Percentiles rank a stretch among this genome's conserved stretches.
These are phyloP conservation scores for Sindora glabra DNA, from an alignment of 306 rosid genomes.

Conservation along the genomic window DNA sequence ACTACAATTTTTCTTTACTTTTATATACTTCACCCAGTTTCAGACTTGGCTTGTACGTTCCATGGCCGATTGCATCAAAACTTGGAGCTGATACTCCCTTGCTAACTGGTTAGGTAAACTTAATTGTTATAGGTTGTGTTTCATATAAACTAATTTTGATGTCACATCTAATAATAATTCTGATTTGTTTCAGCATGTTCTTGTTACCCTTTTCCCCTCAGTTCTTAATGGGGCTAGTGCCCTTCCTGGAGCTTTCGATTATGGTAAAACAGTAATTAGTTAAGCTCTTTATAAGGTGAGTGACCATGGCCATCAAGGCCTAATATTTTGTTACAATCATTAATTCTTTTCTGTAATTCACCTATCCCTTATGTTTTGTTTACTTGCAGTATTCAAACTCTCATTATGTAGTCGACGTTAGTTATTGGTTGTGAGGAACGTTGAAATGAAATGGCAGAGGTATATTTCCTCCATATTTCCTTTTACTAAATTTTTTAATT, in stretches of 20 bases:
- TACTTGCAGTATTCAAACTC: conserved; percentile 88
- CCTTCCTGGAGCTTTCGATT: conserved; percentile 98
- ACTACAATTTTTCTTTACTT: conserved; percentile 11
- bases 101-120: conserved; percentile 89
- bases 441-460: conserved; percentile 99
- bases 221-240: conserved; percentile 99
- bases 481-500: not conserved
- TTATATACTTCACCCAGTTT: conserved; percentile 16
- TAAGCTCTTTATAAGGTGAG: conserved; percentile 97
- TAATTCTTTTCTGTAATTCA: not conserved
- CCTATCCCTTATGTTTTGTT: conserved; percentile 4
- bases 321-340: not conserved
- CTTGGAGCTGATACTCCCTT: conserved; percentile 99
- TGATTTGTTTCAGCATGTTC: conserved; percentile 72
- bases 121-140: not conserved
- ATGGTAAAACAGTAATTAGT: conserved; percentile 99
- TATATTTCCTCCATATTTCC: conserved; percentile 4
- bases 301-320: not conserved
- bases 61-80: conserved; percentile 94
- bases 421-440: conserved; percentile 99
- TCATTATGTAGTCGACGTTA: conserved; percentile 85
- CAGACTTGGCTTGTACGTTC: conserved; percentile 98
- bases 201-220: conserved; percentile 99
- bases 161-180: conserved; percentile 25
- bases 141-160: not conserved